phyloP scores from a whole-genome alignment of 805 yeast species.

The Saturnispora zaruensis region DNA sequence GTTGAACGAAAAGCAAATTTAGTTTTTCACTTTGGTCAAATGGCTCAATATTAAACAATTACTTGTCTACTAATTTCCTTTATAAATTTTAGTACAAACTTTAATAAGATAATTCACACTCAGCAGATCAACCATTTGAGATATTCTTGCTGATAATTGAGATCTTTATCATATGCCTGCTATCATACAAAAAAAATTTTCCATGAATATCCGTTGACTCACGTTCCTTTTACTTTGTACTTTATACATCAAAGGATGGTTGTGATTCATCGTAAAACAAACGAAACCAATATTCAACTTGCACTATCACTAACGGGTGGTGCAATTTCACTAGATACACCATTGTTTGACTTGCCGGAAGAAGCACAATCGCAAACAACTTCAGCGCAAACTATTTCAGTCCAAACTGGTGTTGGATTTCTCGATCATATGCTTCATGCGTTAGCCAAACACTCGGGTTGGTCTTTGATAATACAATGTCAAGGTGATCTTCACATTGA shows the following conservation, averaged over 20 bases:
- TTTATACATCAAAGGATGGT: slow-evolving; percentile 26
- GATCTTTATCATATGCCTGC: background rate
- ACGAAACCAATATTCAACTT: slow-evolving; percentile 89
- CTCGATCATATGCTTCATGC: slow-evolving; percentile 98
- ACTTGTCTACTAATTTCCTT: background rate
- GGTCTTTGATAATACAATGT: slow-evolving; percentile 87
- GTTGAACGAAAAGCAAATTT: background rate
- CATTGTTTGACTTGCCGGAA: slow-evolving; percentile 46
- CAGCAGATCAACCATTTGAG: background rate
- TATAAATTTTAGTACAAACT: too few species aligned
- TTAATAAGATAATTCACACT: background rate
- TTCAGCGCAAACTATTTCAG: slow-evolving; percentile 60
- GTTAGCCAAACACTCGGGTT: slow-evolving; percentile 91
- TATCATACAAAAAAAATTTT: background rate
- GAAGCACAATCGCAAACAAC: slow-evolving; percentile 32
- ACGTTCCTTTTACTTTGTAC: background rate
- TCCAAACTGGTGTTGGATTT: slow-evolving; percentile 91
- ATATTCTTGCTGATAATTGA: background rate
- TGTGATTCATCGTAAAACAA: slow-evolving; percentile 61
- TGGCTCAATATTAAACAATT: background rate
- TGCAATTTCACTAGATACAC: slow-evolving; percentile 36
- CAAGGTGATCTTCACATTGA: slow-evolving; percentile 92
- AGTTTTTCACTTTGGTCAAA: background rate
- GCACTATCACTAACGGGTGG: slow-evolving; percentile 86
- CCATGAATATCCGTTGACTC: background rate